A percentile compares a stretch with the other conserved stretches of the same genome.
Evolutionary conservation across 768 basidiomycete species (phyloP).

Genomic region (Lactifluus volemus): DNA sequence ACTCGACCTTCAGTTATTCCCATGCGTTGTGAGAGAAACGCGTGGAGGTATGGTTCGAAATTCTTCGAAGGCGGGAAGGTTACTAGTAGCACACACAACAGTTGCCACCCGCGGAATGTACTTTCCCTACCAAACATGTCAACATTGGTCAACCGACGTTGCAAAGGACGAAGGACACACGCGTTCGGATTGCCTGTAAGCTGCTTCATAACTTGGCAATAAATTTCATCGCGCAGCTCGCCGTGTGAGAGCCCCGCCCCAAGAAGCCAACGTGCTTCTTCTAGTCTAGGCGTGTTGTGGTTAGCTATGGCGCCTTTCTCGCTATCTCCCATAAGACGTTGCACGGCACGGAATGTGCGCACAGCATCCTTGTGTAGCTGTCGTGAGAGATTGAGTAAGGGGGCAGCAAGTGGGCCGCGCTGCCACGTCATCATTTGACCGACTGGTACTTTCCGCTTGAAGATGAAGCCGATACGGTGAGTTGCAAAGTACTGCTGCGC

Average conservation of each 20-base stretch:
- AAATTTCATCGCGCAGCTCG: conserved; percentile 88
- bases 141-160: not conserved
- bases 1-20: conserved; percentile 64
- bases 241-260: conserved; percentile 69
- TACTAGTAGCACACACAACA: conserved; percentile 82
- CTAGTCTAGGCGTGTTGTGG: conserved; percentile 45
- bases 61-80: conserved; percentile 92
- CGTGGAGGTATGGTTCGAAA: conserved; percentile 75
- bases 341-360: conserved; percentile 80
- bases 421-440: conserved; percentile 91
- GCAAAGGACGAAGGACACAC: conserved; percentile 35
- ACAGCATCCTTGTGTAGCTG: conserved; percentile 67
- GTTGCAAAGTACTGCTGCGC: conserved; percentile 85
- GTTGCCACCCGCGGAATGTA: conserved; percentile 86
- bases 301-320: conserved; percentile 53
- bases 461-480: conserved; percentile 83
- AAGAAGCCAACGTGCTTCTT: conserved; percentile 84
- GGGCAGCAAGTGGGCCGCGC: conserved; percentile 57
- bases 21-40: conserved; percentile 69
- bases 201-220: conserved; percentile 90
- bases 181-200: conserved; percentile 71
- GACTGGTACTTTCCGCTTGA: conserved; percentile 72
- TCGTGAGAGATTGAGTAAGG: conserved; percentile 64
- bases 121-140: conserved; percentile 48
- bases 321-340: conserved; percentile 90